A percentile compares a stretch with the other conserved stretches of the same genome.
These are phyloP conservation scores for Colletotrichum sp. DNA, from an alignment of 2,329 filamentous ascomycete species.

Conservation along the genomic window DNA sequence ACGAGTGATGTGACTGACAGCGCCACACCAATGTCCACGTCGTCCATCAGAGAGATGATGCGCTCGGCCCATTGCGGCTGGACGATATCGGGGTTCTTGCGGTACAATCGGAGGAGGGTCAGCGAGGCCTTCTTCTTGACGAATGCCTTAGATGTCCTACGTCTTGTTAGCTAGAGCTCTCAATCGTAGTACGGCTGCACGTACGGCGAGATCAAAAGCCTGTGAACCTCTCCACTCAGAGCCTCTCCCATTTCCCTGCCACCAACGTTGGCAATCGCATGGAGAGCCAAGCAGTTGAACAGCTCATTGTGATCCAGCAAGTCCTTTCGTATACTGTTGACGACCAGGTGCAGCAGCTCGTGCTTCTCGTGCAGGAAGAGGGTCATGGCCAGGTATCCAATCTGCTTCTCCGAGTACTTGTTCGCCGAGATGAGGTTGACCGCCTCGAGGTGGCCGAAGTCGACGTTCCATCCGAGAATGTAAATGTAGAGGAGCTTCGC, in stretches of 20 bases:
- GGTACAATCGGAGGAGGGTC: slow-evolving; percentile 89
- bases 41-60: slow-evolving; percentile 99
- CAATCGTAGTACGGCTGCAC: slow-evolving; percentile 35
- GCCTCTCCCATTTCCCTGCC: slow-evolving; percentile 97
- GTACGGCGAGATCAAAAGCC: slow-evolving; percentile 92
- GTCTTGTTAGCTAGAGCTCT: neutral
- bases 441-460: slow-evolving; percentile 97
- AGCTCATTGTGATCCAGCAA: slow-evolving; percentile 93
- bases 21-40: slow-evolving; percentile 90
- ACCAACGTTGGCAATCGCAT: slow-evolving; percentile 97
- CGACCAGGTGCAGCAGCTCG: slow-evolving; percentile 92
- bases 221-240: slow-evolving; percentile 87
- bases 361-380: slow-evolving; percentile 97
- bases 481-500: slow-evolving; percentile 90
- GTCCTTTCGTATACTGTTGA: slow-evolving; percentile 98
- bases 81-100: slow-evolving; percentile 92
- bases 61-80: slow-evolving; percentile 97
- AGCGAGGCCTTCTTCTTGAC: slow-evolving; percentile 99
- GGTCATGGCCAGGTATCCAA: slow-evolving; percentile 96
- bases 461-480: slow-evolving; percentile 98
- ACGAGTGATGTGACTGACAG: slow-evolving; percentile 95
- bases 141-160: slow-evolving; percentile 82
- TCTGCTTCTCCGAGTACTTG: slow-evolving; percentile 99
- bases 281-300: slow-evolving; percentile 94
- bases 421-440: slow-evolving; percentile 96